Conservation (phyloP, 1,284 basidiomycete genomes). For the Phellopilus nigrolimitatus region DNA sequence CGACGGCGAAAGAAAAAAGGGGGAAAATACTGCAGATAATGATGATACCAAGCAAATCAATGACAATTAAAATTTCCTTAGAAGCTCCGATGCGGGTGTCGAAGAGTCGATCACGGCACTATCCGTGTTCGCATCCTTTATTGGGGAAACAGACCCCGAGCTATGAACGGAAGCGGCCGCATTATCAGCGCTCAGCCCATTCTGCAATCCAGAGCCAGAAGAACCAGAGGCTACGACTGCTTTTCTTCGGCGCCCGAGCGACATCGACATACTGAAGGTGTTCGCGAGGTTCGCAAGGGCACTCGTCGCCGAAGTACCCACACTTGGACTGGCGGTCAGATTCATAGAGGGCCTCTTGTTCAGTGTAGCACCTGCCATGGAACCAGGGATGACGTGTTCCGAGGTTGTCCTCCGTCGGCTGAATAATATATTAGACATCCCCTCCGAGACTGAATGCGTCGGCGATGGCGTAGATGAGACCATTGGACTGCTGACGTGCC, state of each 20-base stretch:
- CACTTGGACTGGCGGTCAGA: neutral
- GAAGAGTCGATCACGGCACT: neutral
- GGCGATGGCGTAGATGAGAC: constrained; percentile 17
- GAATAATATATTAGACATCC: constrained; percentile 18
- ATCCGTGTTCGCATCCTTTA: neutral
- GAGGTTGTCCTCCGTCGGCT: constrained; percentile 18
- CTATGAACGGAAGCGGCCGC: neutral
- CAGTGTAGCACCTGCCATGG: neutral
- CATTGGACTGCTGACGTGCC: constrained; percentile 8
- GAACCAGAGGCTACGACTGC: neutral
- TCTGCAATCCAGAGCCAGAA: neutral
- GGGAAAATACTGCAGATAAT: neutral
- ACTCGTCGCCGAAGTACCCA: constrained; percentile 12
- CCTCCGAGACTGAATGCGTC: constrained; percentile 17
- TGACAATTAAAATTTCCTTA: constrained; percentile 8
- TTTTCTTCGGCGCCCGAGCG: constrained; percentile 12
- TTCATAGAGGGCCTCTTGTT: constrained; percentile 2
- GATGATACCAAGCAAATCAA: neutral
- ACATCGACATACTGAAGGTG: constrained; percentile 9
- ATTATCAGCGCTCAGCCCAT: neutral
- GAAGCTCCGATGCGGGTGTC: constrained; percentile 10
- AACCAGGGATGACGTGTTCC: constrained; percentile 10
- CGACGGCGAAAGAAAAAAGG: neutral
- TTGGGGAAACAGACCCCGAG: neutral
- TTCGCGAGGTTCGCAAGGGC: constrained; percentile 16